phyloP scores from a whole-genome alignment of 2,329 filamentous ascomycete genomes.

The Phaeosphaeriaceae sp. region DNA sequence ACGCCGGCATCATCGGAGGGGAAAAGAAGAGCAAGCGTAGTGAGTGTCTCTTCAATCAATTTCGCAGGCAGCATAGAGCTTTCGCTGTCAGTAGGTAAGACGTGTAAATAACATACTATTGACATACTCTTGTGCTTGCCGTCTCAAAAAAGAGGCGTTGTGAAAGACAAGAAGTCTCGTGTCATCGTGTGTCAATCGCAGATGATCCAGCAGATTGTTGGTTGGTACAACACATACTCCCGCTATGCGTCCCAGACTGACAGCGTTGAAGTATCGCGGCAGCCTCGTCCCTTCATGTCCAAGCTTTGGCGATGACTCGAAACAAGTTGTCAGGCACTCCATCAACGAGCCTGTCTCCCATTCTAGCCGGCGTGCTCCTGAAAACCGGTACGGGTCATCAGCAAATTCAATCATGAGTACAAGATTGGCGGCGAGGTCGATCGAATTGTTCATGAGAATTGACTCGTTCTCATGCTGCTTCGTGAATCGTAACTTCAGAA shows the following conservation, averaged over 20 bases:
- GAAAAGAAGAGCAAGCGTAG: slow-evolving; percentile 48
- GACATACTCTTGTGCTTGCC: slow-evolving; percentile 23
- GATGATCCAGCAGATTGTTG: slow-evolving; percentile 50
- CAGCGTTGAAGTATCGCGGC: slow-evolving; percentile 19
- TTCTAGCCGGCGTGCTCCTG: slow-evolving; percentile 7
- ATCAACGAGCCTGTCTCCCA: slow-evolving; percentile 10
- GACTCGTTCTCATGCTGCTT: slow-evolving; percentile 11
- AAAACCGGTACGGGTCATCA: slow-evolving; percentile 13
- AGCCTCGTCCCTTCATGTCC: slow-evolving; percentile 16
- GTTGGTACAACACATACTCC: slow-evolving; percentile 51
- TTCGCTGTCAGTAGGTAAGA: not conserved
- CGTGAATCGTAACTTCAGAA: slow-evolving; percentile 8
- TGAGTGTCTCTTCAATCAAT: slow-evolving; percentile 48
- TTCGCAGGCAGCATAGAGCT: slow-evolving; percentile 37
- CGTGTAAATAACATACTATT: no score
- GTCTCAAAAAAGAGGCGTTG: slow-evolving; percentile 46
- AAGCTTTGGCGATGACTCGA: not conserved
- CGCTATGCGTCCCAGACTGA: slow-evolving; percentile 38
- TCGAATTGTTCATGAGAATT: slow-evolving; percentile 16
- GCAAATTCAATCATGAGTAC: slow-evolving; percentile 21
- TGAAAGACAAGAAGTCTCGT: slow-evolving; percentile 51
- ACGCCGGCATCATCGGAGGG: slow-evolving; percentile 35
- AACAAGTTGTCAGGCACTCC: slow-evolving; percentile 2
- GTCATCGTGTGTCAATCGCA: slow-evolving; percentile 50
- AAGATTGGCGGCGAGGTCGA: slow-evolving; percentile 20